phyloP scores from a whole-genome alignment of 2,329 filamentous ascomycete species.

The Teratosphaeria nubilosa region DNA sequence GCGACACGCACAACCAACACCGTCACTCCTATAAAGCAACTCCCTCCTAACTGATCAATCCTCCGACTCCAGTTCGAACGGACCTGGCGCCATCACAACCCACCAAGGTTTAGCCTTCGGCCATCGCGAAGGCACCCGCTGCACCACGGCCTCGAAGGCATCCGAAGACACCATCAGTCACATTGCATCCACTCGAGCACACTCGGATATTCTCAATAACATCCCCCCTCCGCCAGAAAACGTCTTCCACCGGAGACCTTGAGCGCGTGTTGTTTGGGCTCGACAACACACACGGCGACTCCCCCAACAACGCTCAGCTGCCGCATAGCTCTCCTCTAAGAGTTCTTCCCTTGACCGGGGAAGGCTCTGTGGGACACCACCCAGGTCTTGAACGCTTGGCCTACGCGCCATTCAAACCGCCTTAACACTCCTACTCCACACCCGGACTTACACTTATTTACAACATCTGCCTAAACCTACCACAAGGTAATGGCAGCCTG shows the following conservation, averaged over 20 bases:
- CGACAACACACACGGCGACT: conserved; percentile 40
- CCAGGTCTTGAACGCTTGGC: conserved; percentile 59
- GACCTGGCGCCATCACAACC: not conserved
- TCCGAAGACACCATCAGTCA: conserved; percentile 33
- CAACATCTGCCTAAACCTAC: not conserved
- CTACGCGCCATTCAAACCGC: conserved; percentile 90
- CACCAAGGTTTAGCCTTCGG: conserved; percentile 16
- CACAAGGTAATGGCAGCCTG: not conserved
- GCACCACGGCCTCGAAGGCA: conserved; percentile 37
- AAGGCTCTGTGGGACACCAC: conserved; percentile 97
- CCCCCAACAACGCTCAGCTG: conserved; percentile 67
- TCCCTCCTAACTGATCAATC: not conserved
- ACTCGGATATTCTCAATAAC: conserved; percentile 41
- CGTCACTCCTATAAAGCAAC: not conserved
- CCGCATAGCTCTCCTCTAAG: conserved; percentile 98
- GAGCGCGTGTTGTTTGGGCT: conserved; percentile 34
- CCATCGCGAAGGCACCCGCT: conserved; percentile 30
- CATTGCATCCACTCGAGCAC: conserved; percentile 36
- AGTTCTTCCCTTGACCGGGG: conserved; percentile 99
- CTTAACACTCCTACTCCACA: conserved; percentile 55
- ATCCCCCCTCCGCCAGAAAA: conserved; percentile 12
- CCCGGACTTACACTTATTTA: conserved; percentile 3
- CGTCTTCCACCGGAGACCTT: conserved; percentile 25
- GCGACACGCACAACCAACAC: not conserved
- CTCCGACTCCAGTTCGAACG: not conserved